Evolutionary conservation across 2,329 filamentous ascomycete species (phyloP).

Genomic region (Tolypocladium tropicale): DNA sequence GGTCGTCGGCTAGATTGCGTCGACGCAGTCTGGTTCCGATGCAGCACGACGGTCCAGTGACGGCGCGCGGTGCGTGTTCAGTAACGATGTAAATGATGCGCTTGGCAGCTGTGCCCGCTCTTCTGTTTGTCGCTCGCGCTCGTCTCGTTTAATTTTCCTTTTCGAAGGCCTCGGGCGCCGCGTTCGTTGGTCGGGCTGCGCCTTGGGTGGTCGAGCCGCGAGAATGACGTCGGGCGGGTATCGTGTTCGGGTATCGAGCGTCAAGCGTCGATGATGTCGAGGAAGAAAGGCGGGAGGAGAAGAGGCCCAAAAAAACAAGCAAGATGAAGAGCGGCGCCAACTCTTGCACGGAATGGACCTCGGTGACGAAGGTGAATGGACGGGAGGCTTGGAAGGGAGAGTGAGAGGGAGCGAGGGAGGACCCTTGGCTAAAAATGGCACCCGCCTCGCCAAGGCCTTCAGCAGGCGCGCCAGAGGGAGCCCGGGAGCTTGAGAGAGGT

Average conservation of each 20-base stretch:
- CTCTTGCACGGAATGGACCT: not conserved
- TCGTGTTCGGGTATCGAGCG: not conserved
- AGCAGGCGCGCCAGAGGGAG: not conserved
- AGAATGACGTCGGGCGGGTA: not conserved
- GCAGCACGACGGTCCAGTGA: not conserved
- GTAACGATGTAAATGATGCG: too few relatives aligned
- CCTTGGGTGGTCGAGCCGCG: not conserved
- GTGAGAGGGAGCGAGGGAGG: not conserved
- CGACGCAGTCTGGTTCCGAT: not conserved
- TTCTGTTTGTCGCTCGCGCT: not conserved
- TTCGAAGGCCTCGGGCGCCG: not conserved
- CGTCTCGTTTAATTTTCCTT: not conserved
- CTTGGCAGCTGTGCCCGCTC: too few relatives aligned
- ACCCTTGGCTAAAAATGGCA: not conserved
- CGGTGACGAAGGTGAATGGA: not conserved
- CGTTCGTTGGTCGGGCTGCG: not conserved
- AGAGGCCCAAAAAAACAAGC: not conserved
- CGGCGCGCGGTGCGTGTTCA: too few relatives aligned
- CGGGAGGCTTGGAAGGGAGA: not conserved
- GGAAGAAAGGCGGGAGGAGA: not conserved
- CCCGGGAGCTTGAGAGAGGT: too few relatives aligned
- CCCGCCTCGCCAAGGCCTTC: too few relatives aligned
- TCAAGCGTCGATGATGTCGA: not conserved
- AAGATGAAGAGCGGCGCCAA: too few relatives aligned
- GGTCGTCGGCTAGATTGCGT: not conserved